A percentile compares a stretch with the other conserved stretches of the same genome.
These are phyloP conservation scores for Penicillium angulare DNA, from an alignment of 495 filamentous ascomycete species.

Conservation along the genomic window DNA sequence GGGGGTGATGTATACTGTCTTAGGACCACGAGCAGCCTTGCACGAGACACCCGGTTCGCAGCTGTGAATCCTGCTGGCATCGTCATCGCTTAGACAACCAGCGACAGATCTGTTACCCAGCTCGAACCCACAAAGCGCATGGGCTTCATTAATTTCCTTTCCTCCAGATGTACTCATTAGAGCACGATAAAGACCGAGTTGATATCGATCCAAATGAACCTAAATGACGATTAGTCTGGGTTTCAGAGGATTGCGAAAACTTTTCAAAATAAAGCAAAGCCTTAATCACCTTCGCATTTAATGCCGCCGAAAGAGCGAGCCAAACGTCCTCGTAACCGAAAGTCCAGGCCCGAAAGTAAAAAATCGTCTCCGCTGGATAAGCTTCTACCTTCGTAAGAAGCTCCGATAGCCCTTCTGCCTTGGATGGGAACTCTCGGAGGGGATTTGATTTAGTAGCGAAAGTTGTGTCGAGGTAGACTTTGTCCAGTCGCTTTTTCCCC, in stretches of 20 bases:
- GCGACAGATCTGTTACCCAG: constrained; percentile 67
- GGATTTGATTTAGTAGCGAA: constrained; percentile 53
- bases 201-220: constrained; percentile 84
- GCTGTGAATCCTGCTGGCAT: constrained; percentile 74
- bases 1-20: constrained; percentile 74
- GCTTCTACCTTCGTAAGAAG: constrained; percentile 64
- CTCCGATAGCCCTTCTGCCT: constrained; percentile 72
- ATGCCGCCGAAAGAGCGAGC: constrained; percentile 70
- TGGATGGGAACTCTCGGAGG: constrained; percentile 52
- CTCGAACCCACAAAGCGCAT: constrained; percentile 71
- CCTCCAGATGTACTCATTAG: constrained; percentile 40
- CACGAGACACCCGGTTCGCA: constrained; percentile 77
- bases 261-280: too few species aligned
- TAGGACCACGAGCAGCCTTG: constrained; percentile 42
- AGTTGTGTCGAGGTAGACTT: constrained; percentile 86
- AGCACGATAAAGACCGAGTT: constrained; percentile 68
- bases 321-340: constrained; percentile 93
- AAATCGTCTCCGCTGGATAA: constrained; percentile 74
- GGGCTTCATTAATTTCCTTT: constrained; percentile 52
- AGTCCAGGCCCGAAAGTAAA: constrained; percentile 89
- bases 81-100: constrained; percentile 68
- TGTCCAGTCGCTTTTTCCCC: constrained; percentile 65
- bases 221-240: constrained; percentile 21
- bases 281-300: constrained; percentile 69
- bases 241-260: too few species aligned